Evolutionary conservation across 139 green algal species (phyloP).

Genomic region (Zygnema circumcarinatum): DNA sequence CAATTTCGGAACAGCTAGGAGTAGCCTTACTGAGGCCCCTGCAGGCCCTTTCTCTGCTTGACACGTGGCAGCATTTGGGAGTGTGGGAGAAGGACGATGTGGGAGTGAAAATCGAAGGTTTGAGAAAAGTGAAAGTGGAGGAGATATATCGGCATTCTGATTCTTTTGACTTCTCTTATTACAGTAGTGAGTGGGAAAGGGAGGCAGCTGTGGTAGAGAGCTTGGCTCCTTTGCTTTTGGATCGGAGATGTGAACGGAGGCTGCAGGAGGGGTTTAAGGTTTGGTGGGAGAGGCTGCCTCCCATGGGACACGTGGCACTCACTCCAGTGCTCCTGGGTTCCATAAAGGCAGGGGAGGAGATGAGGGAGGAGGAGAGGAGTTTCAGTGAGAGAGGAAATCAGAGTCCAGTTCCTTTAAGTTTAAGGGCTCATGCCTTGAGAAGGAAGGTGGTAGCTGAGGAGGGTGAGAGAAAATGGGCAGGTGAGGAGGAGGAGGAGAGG

Average conservation of each 20-base stretch:
- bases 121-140: not conserved
- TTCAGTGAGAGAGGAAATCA: no score
- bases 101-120: not conserved
- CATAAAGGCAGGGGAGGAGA: not conserved
- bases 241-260: not conserved
- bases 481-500: not conserved
- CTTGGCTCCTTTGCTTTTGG: not conserved
- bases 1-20: no score
- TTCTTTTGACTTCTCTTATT: not conserved
- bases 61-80: not conserved
- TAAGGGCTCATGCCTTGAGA: no score
- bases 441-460: no score
- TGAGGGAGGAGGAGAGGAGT: not conserved
- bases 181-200: not conserved
- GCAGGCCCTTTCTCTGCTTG: not conserved
- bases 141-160: no score
- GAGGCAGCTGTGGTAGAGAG: not conserved
- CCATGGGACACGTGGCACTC: not conserved
- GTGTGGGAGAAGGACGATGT: not conserved
- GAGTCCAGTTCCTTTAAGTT: no score
- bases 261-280: not conserved
- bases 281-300: conserved; percentile 6
- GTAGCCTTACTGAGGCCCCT: no score
- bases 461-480: no score
- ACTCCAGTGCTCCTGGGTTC: not conserved